Conservation (phyloP, 345 rosid species). For the Carallia pectinifolia region DNA sequence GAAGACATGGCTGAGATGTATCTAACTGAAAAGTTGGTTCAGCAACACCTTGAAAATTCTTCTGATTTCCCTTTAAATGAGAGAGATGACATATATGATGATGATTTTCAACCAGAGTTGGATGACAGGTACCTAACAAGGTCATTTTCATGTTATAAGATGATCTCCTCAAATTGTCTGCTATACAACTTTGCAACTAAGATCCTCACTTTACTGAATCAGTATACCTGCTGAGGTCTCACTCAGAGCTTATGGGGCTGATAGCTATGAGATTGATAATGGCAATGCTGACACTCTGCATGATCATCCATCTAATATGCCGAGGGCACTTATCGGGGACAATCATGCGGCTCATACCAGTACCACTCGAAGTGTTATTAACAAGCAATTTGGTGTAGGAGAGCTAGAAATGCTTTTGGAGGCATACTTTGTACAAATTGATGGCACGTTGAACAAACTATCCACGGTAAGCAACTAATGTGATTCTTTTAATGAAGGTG, state of each 20-base stretch:
- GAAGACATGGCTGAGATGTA: constrained; percentile 99
- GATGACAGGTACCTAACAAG: constrained; percentile 52
- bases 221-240: constrained; percentile 57
- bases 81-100: constrained; percentile 50
- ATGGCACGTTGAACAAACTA: constrained; percentile 85
- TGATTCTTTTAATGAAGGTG: background rate
- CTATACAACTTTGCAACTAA: background rate
- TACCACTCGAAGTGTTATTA: constrained; percentile 60
- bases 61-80: constrained; percentile 60
- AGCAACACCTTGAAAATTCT: constrained; percentile 57
- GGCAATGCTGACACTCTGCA: constrained; percentile 39
- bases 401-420: constrained; percentile 98
- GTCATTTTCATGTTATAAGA: background rate
- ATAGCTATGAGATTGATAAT: constrained; percentile 40
- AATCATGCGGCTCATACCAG: constrained; percentile 66
- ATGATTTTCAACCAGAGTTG: constrained; percentile 44
- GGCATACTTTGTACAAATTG: constrained; percentile 90
- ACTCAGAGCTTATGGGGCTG: constrained; percentile 33
- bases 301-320: constrained; percentile 48
- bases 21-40: constrained; percentile 71
- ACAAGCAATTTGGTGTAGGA: constrained; percentile 71
- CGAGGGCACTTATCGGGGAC: constrained; percentile 43
- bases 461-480: constrained; percentile 57
- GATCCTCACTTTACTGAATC: constrained; percentile 13
- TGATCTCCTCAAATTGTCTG: background rate